phyloP scores from a whole-genome alignment of 768 basidiomycete species.

The Strobilomyces dryophilus region DNA sequence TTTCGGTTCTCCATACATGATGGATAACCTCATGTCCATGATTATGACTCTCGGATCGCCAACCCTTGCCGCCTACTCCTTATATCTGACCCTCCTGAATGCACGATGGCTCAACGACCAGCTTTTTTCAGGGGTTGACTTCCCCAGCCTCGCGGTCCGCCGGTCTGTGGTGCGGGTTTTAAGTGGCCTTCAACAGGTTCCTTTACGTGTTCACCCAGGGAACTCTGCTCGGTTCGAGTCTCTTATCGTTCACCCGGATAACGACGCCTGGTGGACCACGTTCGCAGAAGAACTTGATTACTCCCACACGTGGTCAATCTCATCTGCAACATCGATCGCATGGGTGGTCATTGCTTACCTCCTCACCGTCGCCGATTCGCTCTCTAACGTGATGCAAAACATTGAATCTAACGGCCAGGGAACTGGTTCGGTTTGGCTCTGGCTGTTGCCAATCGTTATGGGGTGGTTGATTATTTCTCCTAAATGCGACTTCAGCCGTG shows the following conservation, averaged over 20 bases:
- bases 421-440: constrained; percentile 40
- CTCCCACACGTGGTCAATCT: constrained; percentile 37
- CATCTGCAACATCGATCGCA: constrained; percentile 37
- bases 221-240: constrained; percentile 33
- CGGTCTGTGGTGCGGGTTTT: constrained; percentile 31
- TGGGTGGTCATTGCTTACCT: constrained; percentile 45
- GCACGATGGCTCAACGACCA: constrained; percentile 38
- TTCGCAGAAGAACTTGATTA: constrained; percentile 34
- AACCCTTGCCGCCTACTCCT: constrained; percentile 41
- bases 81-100: constrained; percentile 41
- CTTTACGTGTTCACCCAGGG: constrained; percentile 28
- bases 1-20: constrained; percentile 37
- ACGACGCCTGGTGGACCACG: constrained; percentile 40
- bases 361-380: constrained; percentile 15
- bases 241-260: constrained; percentile 39
- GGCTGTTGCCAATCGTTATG: constrained; percentile 39
- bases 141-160: constrained; percentile 15
- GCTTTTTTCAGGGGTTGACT: constrained; percentile 27
- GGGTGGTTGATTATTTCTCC: constrained; percentile 41
- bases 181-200: constrained; percentile 40
- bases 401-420: constrained; percentile 35
- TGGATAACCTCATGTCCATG: constrained; percentile 40
- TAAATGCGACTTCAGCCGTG: constrained; percentile 33
- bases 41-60: constrained; percentile 45
- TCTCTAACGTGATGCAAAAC: constrained; percentile 12